These are phyloP conservation scores for Lipomyces yamanashiensis DNA, from an alignment of 805 yeast genomes.

Conservation along the genomic window DNA sequence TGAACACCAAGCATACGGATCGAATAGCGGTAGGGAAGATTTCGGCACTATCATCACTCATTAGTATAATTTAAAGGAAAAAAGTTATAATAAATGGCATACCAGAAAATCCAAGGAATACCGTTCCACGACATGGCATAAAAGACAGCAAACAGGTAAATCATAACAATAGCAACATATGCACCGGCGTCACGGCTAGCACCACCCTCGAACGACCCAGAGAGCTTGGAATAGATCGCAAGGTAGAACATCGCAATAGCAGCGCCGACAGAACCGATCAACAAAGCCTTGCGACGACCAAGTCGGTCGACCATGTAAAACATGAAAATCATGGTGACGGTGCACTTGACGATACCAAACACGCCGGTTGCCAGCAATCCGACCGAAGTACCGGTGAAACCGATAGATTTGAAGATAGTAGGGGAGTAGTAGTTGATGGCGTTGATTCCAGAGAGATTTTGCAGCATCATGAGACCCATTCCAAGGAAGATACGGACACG, in stretches of 20 bases:
- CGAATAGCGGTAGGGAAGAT: constrained; percentile 64
- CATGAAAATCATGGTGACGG: constrained; percentile 81
- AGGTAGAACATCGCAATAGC: constrained; percentile 64
- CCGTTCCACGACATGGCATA: neutral
- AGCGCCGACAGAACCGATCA: constrained; percentile 81
- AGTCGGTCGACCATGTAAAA: constrained; percentile 67
- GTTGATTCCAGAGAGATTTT: constrained; percentile 78
- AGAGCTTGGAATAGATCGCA: constrained; percentile 50
- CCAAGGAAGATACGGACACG: constrained; percentile 59
- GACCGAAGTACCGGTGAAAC: constrained; percentile 50
- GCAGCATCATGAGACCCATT: constrained; percentile 69
- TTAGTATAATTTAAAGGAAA: no score
- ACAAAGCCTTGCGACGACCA: constrained; percentile 73
- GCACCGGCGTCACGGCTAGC: constrained; percentile 46
- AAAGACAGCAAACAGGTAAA: constrained; percentile 58
- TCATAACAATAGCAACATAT: constrained; percentile 57
- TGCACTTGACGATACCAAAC: constrained; percentile 81
- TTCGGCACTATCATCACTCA: constrained; percentile 34
- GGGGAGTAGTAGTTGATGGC: constrained; percentile 55
- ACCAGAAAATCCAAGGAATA: neutral
- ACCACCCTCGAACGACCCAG: constrained; percentile 49
- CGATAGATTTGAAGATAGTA: constrained; percentile 52
- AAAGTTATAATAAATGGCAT: neutral
- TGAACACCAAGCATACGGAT: constrained; percentile 67
- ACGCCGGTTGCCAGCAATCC: constrained; percentile 75